Evolutionary conservation across 371 early-diverging fungal species (phyloP), one percentile per base, ranked within the genome.

Genomic region (Coemansia sp.): DNA sequence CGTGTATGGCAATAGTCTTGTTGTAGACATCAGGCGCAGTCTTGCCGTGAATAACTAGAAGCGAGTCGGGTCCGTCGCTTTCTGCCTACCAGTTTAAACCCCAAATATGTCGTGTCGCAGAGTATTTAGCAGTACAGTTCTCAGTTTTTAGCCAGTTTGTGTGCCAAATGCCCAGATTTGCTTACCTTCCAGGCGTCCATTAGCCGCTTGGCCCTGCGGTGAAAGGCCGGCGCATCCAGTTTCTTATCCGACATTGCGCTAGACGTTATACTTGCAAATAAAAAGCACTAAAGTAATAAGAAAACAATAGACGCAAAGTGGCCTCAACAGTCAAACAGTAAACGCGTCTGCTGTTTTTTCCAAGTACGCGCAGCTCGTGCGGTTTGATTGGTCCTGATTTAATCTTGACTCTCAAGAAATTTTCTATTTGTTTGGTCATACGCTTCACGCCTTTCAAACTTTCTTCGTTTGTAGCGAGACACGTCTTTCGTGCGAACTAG

Each of bases 41-140:
- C 59, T 86, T 88, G 55, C 88, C 87, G 34, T 88, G 80, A 27
- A 88, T 68, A 56, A 87, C 55, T 31, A 89, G 82, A 71, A 90
- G 73, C n/a, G 86, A 82, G 66, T 85, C 86, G 27, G 82, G 40
- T 5, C 57, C 42, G 18, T 40, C 29, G 10, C 31, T 31, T 8
- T 24, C 54, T 11, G 66, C 31, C 47, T 61, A 48, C 42, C 42
- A 42, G 42, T 16, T 16, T 3, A 16, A 42, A n/a, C 3, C 3
- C 13, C 13, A 42, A n/a, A n/a, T 29, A 50, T 24, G 50, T 8
- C 1, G 4, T 27, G 24, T 16, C n/a, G 29, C 27, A 4, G 48
- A n/a, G 34, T 39, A 11, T 52, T 52, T 16, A 26, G 27, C 14
- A 40, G 24, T 39, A 57, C 14, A 31, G 34, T 13, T 5, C n/a